Conservation (phyloP, 176 grass and related monocot species). For the Olyra latifolia region DNA sequence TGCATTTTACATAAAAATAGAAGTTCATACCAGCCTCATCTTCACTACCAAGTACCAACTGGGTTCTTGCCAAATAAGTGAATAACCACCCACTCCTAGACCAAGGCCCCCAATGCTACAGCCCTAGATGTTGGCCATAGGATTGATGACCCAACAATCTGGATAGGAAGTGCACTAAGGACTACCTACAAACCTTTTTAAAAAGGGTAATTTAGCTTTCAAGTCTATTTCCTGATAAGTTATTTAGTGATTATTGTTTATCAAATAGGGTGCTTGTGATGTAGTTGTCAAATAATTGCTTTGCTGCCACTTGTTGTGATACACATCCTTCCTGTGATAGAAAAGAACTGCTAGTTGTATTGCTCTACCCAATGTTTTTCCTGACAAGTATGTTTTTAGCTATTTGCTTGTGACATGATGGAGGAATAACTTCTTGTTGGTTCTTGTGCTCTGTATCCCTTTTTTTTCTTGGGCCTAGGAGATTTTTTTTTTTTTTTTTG, state of each 20-base stretch:
- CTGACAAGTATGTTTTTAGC: constrained; percentile 20
- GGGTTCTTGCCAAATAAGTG: background rate
- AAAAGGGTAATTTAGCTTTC: background rate
- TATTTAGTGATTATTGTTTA: background rate
- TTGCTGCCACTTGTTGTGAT: constrained; percentile 3
- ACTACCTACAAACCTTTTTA: background rate
- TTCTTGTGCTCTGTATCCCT: background rate
- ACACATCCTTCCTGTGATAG: constrained; percentile 8
- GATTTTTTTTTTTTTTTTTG: background rate
- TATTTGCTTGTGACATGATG: constrained; percentile 30
- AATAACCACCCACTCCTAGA: background rate
- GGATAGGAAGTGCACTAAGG: constrained; percentile 1
- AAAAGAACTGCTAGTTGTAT: constrained; percentile 27
- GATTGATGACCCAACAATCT: background rate
- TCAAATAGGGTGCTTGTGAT: constrained; percentile 17
- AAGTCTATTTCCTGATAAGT: constrained; percentile 9
- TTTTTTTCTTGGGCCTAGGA: background rate
- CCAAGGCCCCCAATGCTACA: background rate
- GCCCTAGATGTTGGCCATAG: background rate
- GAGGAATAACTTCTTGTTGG: constrained; percentile 34
- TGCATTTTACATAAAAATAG: constrained; percentile 1
- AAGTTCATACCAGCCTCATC: background rate
- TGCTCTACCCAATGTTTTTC: constrained; percentile 30
- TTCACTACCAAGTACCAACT: background rate
- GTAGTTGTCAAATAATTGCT: constrained; percentile 13